phyloP scores from a whole-genome alignment of 1,284 basidiomycete species.

The Tetrapyrgos nigripes region DNA sequence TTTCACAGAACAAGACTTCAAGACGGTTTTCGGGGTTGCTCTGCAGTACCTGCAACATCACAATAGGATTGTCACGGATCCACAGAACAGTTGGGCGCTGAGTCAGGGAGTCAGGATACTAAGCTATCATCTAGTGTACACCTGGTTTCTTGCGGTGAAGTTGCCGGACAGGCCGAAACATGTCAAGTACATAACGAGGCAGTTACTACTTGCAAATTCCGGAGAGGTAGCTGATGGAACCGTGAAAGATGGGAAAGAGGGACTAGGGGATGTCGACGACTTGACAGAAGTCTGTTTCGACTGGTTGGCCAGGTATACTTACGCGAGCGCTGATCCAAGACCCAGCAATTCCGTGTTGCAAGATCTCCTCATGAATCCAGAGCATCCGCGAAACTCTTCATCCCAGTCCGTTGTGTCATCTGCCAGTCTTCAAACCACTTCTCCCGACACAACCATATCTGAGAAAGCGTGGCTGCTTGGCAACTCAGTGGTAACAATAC shows the following conservation, averaged over 20 bases:
- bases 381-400: conserved; percentile 25
- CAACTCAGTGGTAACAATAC: conserved; percentile 87
- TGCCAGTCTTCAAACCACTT: neutral
- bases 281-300: conserved; percentile 98
- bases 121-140: conserved; percentile 92
- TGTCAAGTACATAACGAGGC: conserved; percentile 87
- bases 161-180: conserved; percentile 86
- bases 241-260: conserved; percentile 45
- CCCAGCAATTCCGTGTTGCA: conserved; percentile 84
- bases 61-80: conserved; percentile 68
- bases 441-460: conserved; percentile 47
- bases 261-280: conserved; percentile 79
- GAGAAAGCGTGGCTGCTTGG: conserved; percentile 91
- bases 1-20: conserved; percentile 93
- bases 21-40: conserved; percentile 94
- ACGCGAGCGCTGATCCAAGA: conserved; percentile 92
- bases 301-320: conserved; percentile 95
- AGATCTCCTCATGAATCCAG: conserved; percentile 72
- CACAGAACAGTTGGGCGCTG: conserved; percentile 82
- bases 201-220: conserved; percentile 84
- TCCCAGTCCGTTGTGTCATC: neutral
- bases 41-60: conserved; percentile 95
- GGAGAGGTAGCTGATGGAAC: neutral
- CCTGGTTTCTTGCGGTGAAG: conserved; percentile 94
- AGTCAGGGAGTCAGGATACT: conserved; percentile 96